phyloP scores from a whole-genome alignment of 345 rosid species.

The Sonneratia caseolaris region DNA sequence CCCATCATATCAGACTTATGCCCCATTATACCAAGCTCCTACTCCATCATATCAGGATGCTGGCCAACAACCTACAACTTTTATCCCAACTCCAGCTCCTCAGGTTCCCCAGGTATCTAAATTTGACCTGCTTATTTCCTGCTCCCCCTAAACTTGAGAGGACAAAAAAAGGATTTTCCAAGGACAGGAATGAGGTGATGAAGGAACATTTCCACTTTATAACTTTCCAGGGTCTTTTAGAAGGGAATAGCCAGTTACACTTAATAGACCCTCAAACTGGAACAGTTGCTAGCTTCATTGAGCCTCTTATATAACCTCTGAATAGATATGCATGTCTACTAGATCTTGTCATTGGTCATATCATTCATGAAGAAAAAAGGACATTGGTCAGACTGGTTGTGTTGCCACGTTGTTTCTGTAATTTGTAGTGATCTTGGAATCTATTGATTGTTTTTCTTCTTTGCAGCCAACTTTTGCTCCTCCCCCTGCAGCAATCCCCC shows the following conservation, averaged over 20 bases:
- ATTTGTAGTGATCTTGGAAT: background rate
- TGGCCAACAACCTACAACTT: slow-evolving; percentile 38
- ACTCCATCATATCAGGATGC: slow-evolving; percentile 15
- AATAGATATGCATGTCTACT: background rate
- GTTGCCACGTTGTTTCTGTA: background rate
- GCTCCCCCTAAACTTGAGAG: background rate
- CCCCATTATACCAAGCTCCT: slow-evolving; percentile 28
- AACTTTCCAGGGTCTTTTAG: background rate
- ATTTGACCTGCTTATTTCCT: background rate
- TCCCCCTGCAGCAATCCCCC: slow-evolving; percentile 30
- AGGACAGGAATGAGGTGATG: background rate
- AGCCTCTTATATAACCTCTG: background rate
- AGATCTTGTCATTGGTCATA: background rate
- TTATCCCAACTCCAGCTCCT: slow-evolving; percentile 61
- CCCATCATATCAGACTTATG: slow-evolving; percentile 8
- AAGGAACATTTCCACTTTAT: background rate
- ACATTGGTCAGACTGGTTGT: background rate
- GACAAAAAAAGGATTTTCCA: background rate
- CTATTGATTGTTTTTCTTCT: slow-evolving; percentile 9
- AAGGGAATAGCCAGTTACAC: background rate
- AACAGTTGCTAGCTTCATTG: background rate
- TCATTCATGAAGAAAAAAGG: too few species aligned
- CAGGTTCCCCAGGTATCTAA: slow-evolving; percentile 49
- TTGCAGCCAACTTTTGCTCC: slow-evolving; percentile 50
- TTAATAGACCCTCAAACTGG: background rate